Percentiles rank a stretch among this genome's conserved stretches.
Conservation (phyloP, 495 filamentous ascomycete genomes). For the Aspergillus kassunensis region DNA sequence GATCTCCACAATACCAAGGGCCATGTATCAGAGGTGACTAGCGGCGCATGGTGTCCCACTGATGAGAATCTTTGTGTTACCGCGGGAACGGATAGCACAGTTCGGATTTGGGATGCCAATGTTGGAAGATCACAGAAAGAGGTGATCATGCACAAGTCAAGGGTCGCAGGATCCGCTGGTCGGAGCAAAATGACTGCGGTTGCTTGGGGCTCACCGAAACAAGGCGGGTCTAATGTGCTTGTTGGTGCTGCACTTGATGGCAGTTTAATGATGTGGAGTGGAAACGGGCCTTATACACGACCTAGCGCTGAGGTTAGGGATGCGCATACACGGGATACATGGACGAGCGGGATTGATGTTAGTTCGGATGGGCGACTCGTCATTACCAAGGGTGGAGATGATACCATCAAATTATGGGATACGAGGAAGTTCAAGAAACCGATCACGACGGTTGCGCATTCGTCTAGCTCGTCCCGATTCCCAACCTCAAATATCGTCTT, state of each 20-base stretch:
- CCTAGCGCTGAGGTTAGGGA: constrained; percentile 82
- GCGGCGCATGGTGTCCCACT: constrained; percentile 83
- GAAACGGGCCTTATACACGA: constrained; percentile 80
- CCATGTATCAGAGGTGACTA: constrained; percentile 84
- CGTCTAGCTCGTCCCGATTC: constrained; percentile 78
- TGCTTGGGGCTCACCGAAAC: constrained; percentile 73
- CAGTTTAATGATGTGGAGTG: constrained; percentile 85
- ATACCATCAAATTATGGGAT: constrained; percentile 90
- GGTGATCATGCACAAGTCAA: constrained; percentile 92
- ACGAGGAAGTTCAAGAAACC: constrained; percentile 92
- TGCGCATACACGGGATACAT: constrained; percentile 78
- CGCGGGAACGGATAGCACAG: constrained; percentile 85
- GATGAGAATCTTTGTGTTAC: constrained; percentile 81
- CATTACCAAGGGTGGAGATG: constrained; percentile 84
- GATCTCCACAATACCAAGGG: constrained; percentile 97
- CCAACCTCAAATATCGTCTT: constrained; percentile 84
- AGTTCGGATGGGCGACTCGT: constrained; percentile 87
- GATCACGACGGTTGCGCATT: constrained; percentile 70
- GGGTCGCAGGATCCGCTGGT: constrained; percentile 76
- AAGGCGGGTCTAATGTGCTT: constrained; percentile 75
- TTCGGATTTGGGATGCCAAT: constrained; percentile 96
- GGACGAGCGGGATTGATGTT: constrained; percentile 91
- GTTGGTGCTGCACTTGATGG: constrained; percentile 88
- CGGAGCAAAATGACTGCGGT: constrained; percentile 92
- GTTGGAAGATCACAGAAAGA: constrained; percentile 82